A percentile compares a stretch with the other conserved stretches of the same genome.
Evolutionary conservation across 768 basidiomycete genomes (phyloP).

Genomic region (Lactarius sp.): DNA sequence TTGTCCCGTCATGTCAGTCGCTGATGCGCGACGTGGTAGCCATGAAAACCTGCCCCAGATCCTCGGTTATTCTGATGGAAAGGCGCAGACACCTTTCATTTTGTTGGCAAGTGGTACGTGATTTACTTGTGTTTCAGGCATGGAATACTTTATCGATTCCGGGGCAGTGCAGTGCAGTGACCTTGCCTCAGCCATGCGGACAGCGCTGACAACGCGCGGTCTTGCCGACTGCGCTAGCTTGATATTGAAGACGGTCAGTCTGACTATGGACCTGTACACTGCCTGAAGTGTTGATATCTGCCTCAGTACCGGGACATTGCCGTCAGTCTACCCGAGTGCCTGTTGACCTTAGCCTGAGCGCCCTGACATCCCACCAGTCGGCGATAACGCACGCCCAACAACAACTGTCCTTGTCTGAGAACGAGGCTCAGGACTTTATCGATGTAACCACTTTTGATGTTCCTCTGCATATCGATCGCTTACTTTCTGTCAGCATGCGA

Average conservation of each 20-base stretch:
- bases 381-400: constrained; percentile 22
- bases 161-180: constrained; percentile 21
- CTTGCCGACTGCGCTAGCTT: constrained; percentile 19
- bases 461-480: not conserved
- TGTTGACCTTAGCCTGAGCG: not conserved
- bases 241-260: constrained; percentile 22
- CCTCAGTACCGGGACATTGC: constrained; percentile 21
- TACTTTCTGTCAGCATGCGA: constrained; percentile 16
- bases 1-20: not conserved
- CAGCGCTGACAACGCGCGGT: constrained; percentile 13
- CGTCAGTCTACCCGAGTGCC: constrained; percentile 4
- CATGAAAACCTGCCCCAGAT: constrained; percentile 53
- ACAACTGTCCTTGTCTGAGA: constrained; percentile 21
- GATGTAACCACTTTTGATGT: constrained; percentile 7
- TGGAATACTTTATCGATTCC: not conserved
- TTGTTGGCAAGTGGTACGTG: constrained; percentile 44
- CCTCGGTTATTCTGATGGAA: constrained; percentile 44
- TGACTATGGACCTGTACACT: not conserved
- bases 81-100: constrained; percentile 46
- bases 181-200: constrained; percentile 17
- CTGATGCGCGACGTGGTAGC: constrained; percentile 28
- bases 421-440: constrained; percentile 25
- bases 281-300: not conserved
- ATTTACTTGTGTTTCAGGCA: not conserved
- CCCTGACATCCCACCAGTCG: constrained; percentile 12